Conservation (phyloP, 768 basidiomycete genomes). For the Naganishia onofrii region DNA sequence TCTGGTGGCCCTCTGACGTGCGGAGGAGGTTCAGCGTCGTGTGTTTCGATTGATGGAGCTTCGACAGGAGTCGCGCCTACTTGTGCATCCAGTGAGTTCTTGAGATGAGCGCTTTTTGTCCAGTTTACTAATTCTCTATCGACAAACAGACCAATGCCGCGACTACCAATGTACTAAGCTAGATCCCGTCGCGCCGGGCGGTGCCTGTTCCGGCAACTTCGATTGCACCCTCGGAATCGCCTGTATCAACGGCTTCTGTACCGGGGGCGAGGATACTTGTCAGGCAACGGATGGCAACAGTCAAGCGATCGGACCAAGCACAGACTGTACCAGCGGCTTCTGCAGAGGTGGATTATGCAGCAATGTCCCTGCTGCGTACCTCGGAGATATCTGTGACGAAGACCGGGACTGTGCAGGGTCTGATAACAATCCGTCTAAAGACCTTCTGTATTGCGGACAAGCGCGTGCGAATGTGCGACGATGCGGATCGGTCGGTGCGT, state of each 20-base stretch:
- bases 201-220: not conserved
- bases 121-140: no score
- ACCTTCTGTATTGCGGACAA: conserved; percentile 8
- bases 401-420: conserved; percentile 20
- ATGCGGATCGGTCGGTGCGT: conserved; percentile 15
- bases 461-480: not conserved
- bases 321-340: conserved; percentile 10
- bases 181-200: no score
- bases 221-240: not conserved
- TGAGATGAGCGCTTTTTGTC: no score
- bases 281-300: not conserved
- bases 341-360: not conserved
- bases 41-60: not conserved
- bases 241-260: conserved; percentile 13
- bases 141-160: not conserved
- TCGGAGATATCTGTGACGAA: conserved; percentile 12
- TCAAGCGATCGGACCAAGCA: not conserved
- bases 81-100: not conserved
- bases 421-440: not conserved
- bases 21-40: not conserved
- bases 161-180: not conserved
- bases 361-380: not conserved
- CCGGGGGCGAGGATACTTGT: conserved; percentile 17
- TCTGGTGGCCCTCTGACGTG: no score
- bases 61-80: not conserved